Conservation (phyloP, 306 rosid genomes). For the Cercis canadensis region DNA sequence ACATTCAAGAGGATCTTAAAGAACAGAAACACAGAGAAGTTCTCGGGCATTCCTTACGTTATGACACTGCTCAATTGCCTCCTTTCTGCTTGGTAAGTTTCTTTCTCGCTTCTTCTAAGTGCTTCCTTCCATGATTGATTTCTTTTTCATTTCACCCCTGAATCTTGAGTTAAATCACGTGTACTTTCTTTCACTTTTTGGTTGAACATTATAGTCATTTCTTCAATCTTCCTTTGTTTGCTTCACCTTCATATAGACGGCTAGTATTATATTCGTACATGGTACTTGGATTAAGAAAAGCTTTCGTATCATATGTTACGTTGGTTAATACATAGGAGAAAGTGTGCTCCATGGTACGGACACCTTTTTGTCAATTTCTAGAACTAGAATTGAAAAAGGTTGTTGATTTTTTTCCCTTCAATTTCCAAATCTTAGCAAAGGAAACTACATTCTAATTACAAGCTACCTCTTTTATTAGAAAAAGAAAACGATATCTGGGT, state of each 20-base stretch:
- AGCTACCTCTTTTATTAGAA: not conserved
- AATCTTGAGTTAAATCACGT: conserved; percentile 33
- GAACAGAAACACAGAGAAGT: conserved; percentile 68
- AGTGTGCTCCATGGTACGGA: not conserved
- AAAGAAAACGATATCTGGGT: not conserved
- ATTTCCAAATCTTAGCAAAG: not conserved
- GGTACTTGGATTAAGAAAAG: conserved; percentile 13
- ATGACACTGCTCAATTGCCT: conserved; percentile 91
- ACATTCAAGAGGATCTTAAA: conserved; percentile 78
- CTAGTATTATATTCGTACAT: not conserved
- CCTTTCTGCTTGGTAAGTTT: conserved; percentile 80
- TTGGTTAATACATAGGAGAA: conserved; percentile 8
- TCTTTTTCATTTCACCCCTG: not conserved
- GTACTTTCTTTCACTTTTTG: conserved; percentile 19
- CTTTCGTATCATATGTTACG: not conserved
- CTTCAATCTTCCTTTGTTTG: not conserved
- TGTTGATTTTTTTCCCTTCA: not conserved
- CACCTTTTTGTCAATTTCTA: not conserved
- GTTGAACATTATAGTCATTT: not conserved
- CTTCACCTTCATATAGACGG: not conserved
- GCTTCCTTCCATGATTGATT: conserved; percentile 2
- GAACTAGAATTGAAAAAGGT: not conserved
- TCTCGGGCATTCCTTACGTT: conserved; percentile 91
- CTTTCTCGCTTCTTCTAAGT: conserved; percentile 3
- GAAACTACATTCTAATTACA: conserved; percentile 1